These are phyloP conservation scores for Aegilops umbellulata DNA, from an alignment of 176 grass and related monocot genomes.

Conservation along the genomic window DNA sequence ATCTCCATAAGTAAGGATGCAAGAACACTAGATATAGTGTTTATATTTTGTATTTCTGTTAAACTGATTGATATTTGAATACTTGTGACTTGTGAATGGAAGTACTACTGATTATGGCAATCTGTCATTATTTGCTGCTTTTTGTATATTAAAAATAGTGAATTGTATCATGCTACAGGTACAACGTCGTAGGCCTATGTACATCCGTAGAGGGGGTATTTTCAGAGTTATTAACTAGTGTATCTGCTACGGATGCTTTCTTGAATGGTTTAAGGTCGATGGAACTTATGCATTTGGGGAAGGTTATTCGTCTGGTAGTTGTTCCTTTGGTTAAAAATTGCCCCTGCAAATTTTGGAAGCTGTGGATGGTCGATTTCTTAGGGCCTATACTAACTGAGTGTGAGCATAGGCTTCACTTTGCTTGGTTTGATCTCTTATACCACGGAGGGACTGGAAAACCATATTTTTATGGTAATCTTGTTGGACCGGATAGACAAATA, in stretches of 20 bases:
- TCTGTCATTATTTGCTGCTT: neutral
- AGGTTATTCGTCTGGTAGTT: slow-evolving; percentile 49
- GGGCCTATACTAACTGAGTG: slow-evolving; percentile 49
- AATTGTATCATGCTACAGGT: slow-evolving; percentile 39
- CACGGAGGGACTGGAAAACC: slow-evolving; percentile 42
- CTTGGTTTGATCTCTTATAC: slow-evolving; percentile 51
- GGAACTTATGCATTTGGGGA: slow-evolving; percentile 53
- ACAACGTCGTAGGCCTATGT: slow-evolving; percentile 55
- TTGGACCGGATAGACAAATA: slow-evolving; percentile 51
- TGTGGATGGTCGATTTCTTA: slow-evolving; percentile 35
- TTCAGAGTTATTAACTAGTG: slow-evolving; percentile 28
- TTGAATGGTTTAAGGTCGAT: slow-evolving; percentile 41
- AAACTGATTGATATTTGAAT: neutral
- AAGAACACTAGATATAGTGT: neutral
- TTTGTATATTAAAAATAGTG: neutral
- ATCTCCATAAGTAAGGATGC: neutral
- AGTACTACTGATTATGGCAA: neutral
- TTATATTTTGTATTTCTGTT: neutral
- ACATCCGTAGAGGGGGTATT: slow-evolving; percentile 48
- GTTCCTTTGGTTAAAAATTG: slow-evolving; percentile 50
- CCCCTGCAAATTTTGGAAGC: slow-evolving; percentile 38
- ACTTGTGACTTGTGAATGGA: neutral
- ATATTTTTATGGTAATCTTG: slow-evolving; percentile 50
- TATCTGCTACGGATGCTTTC: slow-evolving; percentile 36
- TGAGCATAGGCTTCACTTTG: slow-evolving; percentile 43